These are phyloP conservation scores for Dactylorhiza incarnata DNA, from an alignment of 106 monocot species.

Conservation along the genomic window DNA sequence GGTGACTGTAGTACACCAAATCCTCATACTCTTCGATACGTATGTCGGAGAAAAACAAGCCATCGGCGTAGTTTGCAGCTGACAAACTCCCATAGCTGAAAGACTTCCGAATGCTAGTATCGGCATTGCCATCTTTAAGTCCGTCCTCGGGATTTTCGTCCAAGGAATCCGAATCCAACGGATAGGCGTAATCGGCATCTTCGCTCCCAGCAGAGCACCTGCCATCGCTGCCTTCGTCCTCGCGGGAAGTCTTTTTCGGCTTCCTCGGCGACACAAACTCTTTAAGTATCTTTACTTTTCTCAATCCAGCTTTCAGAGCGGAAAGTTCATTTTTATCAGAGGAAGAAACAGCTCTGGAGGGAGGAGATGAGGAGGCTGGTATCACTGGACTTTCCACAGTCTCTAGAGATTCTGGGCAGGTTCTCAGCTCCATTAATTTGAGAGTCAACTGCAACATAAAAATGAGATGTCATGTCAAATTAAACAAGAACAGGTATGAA, in stretches of 20 bases:
- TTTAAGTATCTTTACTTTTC: constrained; percentile 70
- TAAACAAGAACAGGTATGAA: neutral
- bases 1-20: constrained; percentile 54
- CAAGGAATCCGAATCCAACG: constrained; percentile 54
- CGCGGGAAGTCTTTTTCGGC: constrained; percentile 35
- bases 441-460: constrained; percentile 55
- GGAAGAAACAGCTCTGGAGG: constrained; percentile 11
- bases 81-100: constrained; percentile 75
- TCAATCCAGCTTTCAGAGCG: constrained; percentile 66
- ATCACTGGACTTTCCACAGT: constrained; percentile 24
- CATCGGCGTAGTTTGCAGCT: constrained; percentile 45
- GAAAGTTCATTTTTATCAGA: constrained; percentile 62
- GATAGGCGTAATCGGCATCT: constrained; percentile 34
- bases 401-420: constrained; percentile 42
- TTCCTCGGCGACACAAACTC: constrained; percentile 54
- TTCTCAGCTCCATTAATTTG: constrained; percentile 49
- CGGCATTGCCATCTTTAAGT: constrained; percentile 28
- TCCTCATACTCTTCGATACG: constrained; percentile 18
- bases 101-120: constrained; percentile 58
- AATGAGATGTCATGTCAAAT: neutral
- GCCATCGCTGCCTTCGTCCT: constrained; percentile 67
- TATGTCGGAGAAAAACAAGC: neutral
- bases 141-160: constrained; percentile 45
- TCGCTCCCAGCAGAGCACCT: constrained; percentile 49
- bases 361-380: constrained; percentile 32